Conservation (phyloP, 768 basidiomycete genomes). For the Gloeophyllum trabeum region DNA sequence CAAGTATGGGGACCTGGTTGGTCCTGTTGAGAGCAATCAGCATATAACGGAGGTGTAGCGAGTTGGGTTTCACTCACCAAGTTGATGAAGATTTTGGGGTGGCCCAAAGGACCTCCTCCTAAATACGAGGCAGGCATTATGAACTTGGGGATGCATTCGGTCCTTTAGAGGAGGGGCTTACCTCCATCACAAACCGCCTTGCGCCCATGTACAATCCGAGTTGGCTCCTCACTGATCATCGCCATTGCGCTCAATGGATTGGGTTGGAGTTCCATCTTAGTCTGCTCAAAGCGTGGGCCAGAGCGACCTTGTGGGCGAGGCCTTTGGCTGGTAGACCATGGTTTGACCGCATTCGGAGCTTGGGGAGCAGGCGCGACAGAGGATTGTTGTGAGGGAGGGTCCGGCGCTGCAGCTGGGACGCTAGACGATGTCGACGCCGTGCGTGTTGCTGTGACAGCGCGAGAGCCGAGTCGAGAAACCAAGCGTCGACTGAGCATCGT, state of each 20-base stretch:
- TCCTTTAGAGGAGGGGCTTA: constrained; percentile 26
- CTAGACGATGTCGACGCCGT: constrained; percentile 17
- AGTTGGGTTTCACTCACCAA: constrained; percentile 61
- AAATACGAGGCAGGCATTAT: constrained; percentile 2
- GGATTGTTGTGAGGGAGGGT: constrained; percentile 5
- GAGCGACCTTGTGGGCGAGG: constrained; percentile 48
- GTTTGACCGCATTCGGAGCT: constrained; percentile 70
- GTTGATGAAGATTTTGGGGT: constrained; percentile 96
- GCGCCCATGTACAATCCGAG: constrained; percentile 69
- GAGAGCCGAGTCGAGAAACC: constrained; percentile 9
- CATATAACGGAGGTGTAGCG: too few species aligned
- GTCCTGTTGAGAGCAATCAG: constrained; percentile 58
- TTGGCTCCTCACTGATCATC: constrained; percentile 76
- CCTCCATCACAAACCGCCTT: constrained; percentile 94
- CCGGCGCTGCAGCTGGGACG: constrained; percentile 5
- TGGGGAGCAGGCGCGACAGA: constrained; percentile 38
- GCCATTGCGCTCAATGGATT: constrained; percentile 87
- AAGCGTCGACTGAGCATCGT: constrained; percentile 19
- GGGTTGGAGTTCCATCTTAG: constrained; percentile 78
- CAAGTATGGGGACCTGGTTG: constrained; percentile 79
- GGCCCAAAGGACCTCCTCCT: constrained; percentile 93
- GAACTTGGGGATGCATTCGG: too few species aligned
- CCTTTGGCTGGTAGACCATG: constrained; percentile 82
- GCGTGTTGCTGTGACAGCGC: constrained; percentile 9
- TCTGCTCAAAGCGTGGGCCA: constrained; percentile 89